These are phyloP conservation scores for Lactarius akahatsu DNA, from an alignment of 768 basidiomycete species.

Conservation along the genomic window DNA sequence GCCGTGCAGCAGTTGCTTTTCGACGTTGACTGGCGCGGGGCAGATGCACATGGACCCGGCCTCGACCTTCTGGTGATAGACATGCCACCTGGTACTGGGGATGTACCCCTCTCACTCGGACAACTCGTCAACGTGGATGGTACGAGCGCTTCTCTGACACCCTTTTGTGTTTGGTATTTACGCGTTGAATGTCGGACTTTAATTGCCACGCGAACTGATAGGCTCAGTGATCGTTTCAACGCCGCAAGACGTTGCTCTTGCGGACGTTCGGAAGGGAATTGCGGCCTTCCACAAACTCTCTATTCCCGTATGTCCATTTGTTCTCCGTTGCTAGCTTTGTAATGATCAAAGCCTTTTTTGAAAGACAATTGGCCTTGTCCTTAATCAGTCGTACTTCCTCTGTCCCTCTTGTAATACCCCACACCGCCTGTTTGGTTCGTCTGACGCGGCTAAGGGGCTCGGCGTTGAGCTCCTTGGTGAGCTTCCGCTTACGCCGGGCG, in stretches of 20 bases:
- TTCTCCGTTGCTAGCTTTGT: background rate
- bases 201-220: conserved; percentile 34
- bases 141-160: conserved; percentile 36
- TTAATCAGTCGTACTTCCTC: conserved; percentile 85
- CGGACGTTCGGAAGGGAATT: conserved; percentile 91
- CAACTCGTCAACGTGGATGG: conserved; percentile 85
- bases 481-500: conserved; percentile 73
- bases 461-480: conserved; percentile 69
- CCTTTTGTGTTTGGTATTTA: background rate
- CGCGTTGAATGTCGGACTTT: too few relatives aligned
- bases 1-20: conserved; percentile 95
- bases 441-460: conserved; percentile 55
- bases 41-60: conserved; percentile 41
- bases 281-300: conserved; percentile 87
- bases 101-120: conserved; percentile 89
- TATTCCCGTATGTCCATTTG: conserved; percentile 64
- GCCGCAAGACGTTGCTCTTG: conserved; percentile 89
- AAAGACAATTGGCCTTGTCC: conserved; percentile 81
- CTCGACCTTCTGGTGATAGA: conserved; percentile 90
- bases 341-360: background rate
- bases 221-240: conserved; percentile 94
- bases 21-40: conserved; percentile 84
- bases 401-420: conserved; percentile 68
- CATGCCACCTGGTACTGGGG: conserved; percentile 97
- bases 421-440: conserved; percentile 70